phyloP scores from a whole-genome alignment of 768 basidiomycete species.

The Suillus cothurnatus region DNA sequence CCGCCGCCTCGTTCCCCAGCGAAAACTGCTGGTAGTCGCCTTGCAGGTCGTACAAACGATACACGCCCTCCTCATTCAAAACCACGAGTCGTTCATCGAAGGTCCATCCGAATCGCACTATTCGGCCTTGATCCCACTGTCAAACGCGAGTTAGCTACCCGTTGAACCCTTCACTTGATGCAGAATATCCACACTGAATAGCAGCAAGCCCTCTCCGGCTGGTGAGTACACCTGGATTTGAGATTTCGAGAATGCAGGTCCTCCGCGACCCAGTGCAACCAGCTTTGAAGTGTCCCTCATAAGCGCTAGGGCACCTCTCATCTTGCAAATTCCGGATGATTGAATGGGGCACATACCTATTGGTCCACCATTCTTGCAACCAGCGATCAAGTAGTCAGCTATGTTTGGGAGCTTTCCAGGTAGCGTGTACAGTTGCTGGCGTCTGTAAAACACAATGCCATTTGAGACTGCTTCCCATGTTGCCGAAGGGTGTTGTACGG shows the following conservation, averaged over 20 bases:
- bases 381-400: constrained; percentile 76
- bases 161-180: not conserved
- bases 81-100: constrained; percentile 80
- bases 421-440: constrained; percentile 83
- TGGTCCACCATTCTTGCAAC: constrained; percentile 86
- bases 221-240: constrained; percentile 90
- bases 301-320: constrained; percentile 54
- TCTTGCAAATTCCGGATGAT: constrained; percentile 10
- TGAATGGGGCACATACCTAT: constrained; percentile 57
- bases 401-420: constrained; percentile 79
- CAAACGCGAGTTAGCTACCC: constrained; percentile 19
- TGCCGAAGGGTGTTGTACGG: constrained; percentile 73
- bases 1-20: constrained; percentile 78
- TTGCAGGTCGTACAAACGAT: constrained; percentile 86
- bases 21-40: constrained; percentile 86
- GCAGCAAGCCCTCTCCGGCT: constrained; percentile 70
- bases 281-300: constrained; percentile 86
- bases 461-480: constrained; percentile 93
- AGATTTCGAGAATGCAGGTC: constrained; percentile 63
- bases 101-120: constrained; percentile 85
- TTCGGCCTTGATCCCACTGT: constrained; percentile 90
- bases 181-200: constrained; percentile 68
- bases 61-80: constrained; percentile 90
- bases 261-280: constrained; percentile 64
- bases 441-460: constrained; percentile 84